These are phyloP conservation scores for Pseudocercospora fijiensis DNA, from an alignment of 2,329 filamentous ascomycete species.

Conservation along the genomic window DNA sequence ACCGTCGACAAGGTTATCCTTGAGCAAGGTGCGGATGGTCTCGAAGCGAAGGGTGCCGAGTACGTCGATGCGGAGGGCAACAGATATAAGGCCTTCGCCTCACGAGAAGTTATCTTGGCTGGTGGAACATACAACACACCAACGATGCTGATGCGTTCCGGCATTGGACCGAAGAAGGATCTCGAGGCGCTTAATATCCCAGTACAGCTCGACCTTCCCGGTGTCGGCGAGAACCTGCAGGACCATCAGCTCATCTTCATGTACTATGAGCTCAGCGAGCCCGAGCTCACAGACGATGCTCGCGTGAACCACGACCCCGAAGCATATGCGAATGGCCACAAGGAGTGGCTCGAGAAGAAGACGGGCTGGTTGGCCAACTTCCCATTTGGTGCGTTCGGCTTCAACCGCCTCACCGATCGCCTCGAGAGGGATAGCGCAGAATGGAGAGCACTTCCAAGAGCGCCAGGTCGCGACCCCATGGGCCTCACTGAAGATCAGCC, in stretches of 20 bases:
- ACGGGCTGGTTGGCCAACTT: conserved; percentile 60
- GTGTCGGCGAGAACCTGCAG: conserved; percentile 51
- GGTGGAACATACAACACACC: conserved; percentile 55
- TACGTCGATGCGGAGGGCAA: conserved; percentile 44
- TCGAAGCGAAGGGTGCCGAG: conserved; percentile 48
- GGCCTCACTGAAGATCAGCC: conserved; percentile 57
- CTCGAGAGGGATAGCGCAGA: conserved; percentile 52
- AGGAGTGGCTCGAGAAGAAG: conserved; percentile 59
- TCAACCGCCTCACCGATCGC: conserved; percentile 60
- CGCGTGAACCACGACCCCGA: conserved; percentile 56
- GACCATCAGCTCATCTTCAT: conserved; percentile 49
- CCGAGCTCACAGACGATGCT: conserved; percentile 56
- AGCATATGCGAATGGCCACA: conserved; percentile 52
- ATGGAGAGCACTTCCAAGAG: conserved; percentile 51
- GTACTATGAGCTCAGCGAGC: conserved; percentile 59
- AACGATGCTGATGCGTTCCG: conserved; percentile 56
- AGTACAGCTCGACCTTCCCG: conserved; percentile 49
- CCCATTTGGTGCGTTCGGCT: conserved; percentile 63
- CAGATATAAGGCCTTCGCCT: conserved; percentile 39
- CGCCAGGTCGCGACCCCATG: conserved; percentile 61
- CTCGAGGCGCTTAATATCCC: conserved; percentile 46
- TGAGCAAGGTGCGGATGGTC: conserved; percentile 53
- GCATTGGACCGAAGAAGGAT: conserved; percentile 51
- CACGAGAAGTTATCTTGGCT: conserved; percentile 36
- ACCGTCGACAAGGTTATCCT: conserved; percentile 63